Evolutionary conservation across 495 filamentous ascomycete genomes (phyloP), one percentile per base, ranked within the genome.

Genomic region (Talaromyces adpressus): DNA sequence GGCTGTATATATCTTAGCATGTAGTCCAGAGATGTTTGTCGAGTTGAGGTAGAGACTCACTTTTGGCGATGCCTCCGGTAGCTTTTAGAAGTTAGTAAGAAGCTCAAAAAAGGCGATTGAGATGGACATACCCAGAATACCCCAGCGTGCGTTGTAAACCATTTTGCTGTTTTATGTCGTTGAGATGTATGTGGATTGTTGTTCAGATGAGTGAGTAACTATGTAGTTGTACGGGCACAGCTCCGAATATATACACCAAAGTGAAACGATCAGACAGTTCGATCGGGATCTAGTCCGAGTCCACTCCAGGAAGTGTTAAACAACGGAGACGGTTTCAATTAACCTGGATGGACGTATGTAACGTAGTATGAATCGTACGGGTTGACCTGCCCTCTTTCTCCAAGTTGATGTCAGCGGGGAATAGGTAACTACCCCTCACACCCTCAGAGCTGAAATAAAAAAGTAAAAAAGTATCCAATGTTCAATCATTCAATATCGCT

Each of bases 31-130:
- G 18, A 6, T 25, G 25, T 2, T 18, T 57, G 27, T 54, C n/a
- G 30, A 18, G 41, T 27, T 25, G 27, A 3, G n/a, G 3, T 20
- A 0, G 6, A 41, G 49, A 76, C 79, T 70, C 75, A 89, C 88
- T 82, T 71, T 86, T 80, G 30, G 91, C 91, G 64, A 94, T 93
- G 71, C 88, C 83, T 60, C 91, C 90, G 22, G 90, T 93, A 68
- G 90, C 91, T 80, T 65, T 62, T 59, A 66, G 29, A n/a, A 57
- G 18, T 34, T n/a, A 36, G 45, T 49, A 18, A 2, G 7, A 1
- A 49, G 7, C 11, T 4, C 5, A 22, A 20, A 6, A 8, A 6
- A 20, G 45, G 18, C 0, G n/a, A 49, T 20, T 49, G 18, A 20
- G 18, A 18, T 20, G 22, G 7, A 65, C 74, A 58, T 72, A 85